phyloP scores from a whole-genome alignment of 106 monocot genomes.

The Apostasia ramifera region DNA sequence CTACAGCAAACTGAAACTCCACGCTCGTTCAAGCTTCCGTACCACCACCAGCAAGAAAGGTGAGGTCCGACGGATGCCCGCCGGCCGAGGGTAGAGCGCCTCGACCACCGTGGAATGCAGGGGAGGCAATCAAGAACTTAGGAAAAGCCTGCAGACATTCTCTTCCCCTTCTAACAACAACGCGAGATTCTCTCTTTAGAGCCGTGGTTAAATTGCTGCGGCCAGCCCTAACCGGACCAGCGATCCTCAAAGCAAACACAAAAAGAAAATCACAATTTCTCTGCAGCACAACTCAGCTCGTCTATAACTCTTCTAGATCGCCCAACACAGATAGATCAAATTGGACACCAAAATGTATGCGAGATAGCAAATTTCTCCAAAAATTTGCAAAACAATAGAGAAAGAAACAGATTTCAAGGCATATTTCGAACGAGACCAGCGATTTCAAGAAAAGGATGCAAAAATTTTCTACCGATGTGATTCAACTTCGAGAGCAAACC shows the following conservation, averaged over 20 bases:
- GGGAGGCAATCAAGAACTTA: conserved; percentile 81
- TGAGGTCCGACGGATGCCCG: conserved; percentile 87
- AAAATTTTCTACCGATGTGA: too few relatives aligned
- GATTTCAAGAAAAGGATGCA: too few relatives aligned
- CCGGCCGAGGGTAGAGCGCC: conserved; percentile 90
- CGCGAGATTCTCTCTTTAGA: conserved; percentile 43
- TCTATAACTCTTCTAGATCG: neutral
- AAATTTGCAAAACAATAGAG: neutral
- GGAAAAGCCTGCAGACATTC: conserved; percentile 47
- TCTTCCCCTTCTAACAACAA: conserved; percentile 52
- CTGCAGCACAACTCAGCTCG: neutral
- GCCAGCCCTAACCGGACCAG: conserved; percentile 88
- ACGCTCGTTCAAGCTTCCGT: conserved; percentile 19
- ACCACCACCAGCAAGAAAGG: conserved; percentile 80
- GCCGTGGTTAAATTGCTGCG: conserved; percentile 60
- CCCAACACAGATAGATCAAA: neutral
- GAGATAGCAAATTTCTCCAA: neutral
- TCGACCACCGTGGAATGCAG: conserved; percentile 87
- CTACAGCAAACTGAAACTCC: conserved; percentile 5
- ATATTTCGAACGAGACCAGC: too few relatives aligned
- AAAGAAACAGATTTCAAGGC: too few relatives aligned
- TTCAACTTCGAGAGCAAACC: too few relatives aligned
- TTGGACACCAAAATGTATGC: neutral
- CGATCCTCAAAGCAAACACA: conserved; percentile 6
- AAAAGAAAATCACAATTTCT: neutral